A percentile compares a stretch with the other conserved stretches of the same genome.
phyloP scores from a whole-genome alignment of 352 stramenopile genomes.

The Pythium phragmitis region DNA sequence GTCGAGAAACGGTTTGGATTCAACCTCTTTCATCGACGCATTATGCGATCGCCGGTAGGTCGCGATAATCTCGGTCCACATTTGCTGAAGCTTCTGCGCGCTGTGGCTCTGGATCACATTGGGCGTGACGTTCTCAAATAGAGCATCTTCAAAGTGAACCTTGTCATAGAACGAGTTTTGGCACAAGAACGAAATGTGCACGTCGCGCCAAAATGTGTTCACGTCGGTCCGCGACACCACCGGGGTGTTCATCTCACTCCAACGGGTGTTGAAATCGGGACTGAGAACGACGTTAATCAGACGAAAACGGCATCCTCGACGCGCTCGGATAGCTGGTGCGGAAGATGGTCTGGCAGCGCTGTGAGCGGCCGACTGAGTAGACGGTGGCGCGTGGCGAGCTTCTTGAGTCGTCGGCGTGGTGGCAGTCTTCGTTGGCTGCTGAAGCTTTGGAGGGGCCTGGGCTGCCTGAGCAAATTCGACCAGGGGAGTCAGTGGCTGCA shows the following conservation, averaged over 20 bases:
- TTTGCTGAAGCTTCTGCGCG: slow-evolving; percentile 50
- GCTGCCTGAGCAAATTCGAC: background rate
- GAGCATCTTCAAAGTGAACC: slow-evolving; percentile 61
- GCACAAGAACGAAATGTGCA: slow-evolving; percentile 53
- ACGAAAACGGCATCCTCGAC: slow-evolving; percentile 64
- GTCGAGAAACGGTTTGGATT: slow-evolving; percentile 47
- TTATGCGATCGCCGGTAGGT: slow-evolving; percentile 52
- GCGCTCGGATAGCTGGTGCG: slow-evolving; percentile 27
- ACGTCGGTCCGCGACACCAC: slow-evolving; percentile 24
- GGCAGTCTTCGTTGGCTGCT: background rate
- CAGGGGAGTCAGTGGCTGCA: background rate
- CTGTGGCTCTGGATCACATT: slow-evolving; percentile 46
- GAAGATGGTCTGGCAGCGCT: background rate
- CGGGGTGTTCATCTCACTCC: slow-evolving; percentile 42
- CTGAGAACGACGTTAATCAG: slow-evolving; percentile 70
- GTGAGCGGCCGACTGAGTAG: background rate
- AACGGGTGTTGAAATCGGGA: slow-evolving; percentile 51
- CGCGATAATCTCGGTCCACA: slow-evolving; percentile 58
- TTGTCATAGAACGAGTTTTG: slow-evolving; percentile 46
- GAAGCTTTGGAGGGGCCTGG: background rate
- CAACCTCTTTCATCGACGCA: slow-evolving; percentile 15
- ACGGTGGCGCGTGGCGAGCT: background rate
- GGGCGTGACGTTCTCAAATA: slow-evolving; percentile 55
- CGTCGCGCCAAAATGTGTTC: slow-evolving; percentile 56
- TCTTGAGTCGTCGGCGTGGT: background rate